phyloP scores from a whole-genome alignment of 192 early-diverging fungal species.

The Oehlia diaphana region DNA sequence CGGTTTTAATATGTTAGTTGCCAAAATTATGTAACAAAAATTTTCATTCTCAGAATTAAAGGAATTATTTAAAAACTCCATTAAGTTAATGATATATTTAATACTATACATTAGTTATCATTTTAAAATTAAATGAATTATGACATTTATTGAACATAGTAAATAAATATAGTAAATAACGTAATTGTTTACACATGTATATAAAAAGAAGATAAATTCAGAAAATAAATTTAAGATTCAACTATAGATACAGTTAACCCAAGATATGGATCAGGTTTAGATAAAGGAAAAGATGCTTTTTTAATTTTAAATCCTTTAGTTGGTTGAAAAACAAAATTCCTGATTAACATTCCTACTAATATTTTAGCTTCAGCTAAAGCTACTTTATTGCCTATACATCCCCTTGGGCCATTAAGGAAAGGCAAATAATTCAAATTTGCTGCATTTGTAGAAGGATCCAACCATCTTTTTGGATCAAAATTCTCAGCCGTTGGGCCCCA shows the following conservation, averaged over 20 bases:
- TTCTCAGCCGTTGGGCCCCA: slow-evolving; percentile 31
- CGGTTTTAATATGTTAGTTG: too few species aligned
- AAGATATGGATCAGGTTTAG: not conserved
- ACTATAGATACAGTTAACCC: not conserved
- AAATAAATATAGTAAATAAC: too few species aligned
- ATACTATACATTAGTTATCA: too few species aligned
- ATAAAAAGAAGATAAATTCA: too few species aligned
- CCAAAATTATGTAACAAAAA: too few species aligned
- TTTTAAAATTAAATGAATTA: too few species aligned
- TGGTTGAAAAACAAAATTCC: slow-evolving; percentile 4
- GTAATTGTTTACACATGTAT: too few species aligned
- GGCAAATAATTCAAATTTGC: slow-evolving; percentile 39
- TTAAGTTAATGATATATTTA: too few species aligned
- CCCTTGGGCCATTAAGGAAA: slow-evolving; percentile 51
- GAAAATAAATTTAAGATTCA: not conserved
- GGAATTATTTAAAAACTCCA: too few species aligned
- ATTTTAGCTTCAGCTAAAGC: slow-evolving; percentile 59
- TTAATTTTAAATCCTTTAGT: not conserved
- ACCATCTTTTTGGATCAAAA: slow-evolving; percentile 57
- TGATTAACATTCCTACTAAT: slow-evolving; percentile 32
- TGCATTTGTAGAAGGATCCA: slow-evolving; percentile 35
- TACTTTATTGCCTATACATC: slow-evolving; percentile 59
- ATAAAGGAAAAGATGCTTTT: not conserved
- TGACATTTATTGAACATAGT: too few species aligned
- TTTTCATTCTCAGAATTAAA: too few species aligned